A percentile compares a stretch with the other conserved stretches of the same genome.
These are phyloP conservation scores for Phytophthora pini DNA, from an alignment of 352 stramenopile genomes.

Conservation along the genomic window DNA sequence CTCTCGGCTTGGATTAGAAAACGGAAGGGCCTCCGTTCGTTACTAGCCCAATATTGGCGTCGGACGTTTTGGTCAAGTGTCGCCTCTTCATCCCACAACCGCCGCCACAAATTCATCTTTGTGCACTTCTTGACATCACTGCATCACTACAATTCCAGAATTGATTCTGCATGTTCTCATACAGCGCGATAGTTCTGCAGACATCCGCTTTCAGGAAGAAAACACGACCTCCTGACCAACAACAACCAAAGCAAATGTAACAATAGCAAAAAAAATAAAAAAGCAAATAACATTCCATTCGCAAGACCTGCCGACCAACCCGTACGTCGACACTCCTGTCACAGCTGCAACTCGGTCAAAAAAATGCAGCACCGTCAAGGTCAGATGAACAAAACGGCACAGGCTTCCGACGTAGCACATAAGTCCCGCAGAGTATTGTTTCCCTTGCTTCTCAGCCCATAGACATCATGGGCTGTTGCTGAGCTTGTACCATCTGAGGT, in stretches of 20 bases:
- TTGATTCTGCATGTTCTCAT: constrained; percentile 14
- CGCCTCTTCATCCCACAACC: constrained; percentile 33
- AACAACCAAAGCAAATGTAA: constrained; percentile 7
- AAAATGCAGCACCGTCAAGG: constrained; percentile 16
- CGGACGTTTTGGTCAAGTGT: constrained; percentile 9
- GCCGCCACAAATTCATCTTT: constrained; percentile 2
- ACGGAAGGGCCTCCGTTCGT: constrained; percentile 26
- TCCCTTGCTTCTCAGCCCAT: constrained; percentile 39
- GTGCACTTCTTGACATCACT: constrained; percentile 5
- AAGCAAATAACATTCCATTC: constrained; percentile 48
- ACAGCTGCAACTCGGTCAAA: constrained; percentile 11
- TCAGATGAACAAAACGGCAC: not conserved
- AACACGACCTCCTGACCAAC: constrained; percentile 5
- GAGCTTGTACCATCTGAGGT: constrained; percentile 40
- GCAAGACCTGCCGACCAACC: constrained; percentile 11
- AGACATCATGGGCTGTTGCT: constrained; percentile 52
- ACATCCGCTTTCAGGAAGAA: not conserved
- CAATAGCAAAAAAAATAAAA: constrained; percentile 26
- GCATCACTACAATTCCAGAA: constrained; percentile 19
- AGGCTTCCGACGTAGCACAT: not conserved
- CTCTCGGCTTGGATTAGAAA: constrained; percentile 9
- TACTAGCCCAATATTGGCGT: constrained; percentile 37
- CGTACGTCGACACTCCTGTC: constrained; percentile 2
- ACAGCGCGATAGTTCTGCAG: constrained; percentile 10
- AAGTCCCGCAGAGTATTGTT: constrained; percentile 7